These are phyloP conservation scores for Phaeophleospora eucalypticola DNA, from an alignment of 2,329 filamentous ascomycete genomes.

Conservation along the genomic window DNA sequence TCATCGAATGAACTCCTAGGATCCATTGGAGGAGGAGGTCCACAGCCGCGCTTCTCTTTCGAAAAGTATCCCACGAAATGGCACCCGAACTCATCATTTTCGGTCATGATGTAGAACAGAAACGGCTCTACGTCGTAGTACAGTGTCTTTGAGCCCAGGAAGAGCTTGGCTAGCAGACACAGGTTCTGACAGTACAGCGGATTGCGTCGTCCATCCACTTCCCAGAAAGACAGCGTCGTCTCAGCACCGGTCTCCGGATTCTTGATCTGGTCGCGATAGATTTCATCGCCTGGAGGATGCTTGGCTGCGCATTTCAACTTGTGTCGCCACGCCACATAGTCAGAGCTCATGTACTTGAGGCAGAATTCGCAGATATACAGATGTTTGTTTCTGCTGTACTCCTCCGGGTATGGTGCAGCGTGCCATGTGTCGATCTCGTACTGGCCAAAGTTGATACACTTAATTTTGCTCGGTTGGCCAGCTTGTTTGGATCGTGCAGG, in stretches of 20 bases:
- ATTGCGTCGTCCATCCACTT: conserved; percentile 94
- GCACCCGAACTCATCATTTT: conserved; percentile 85
- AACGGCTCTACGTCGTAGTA: conserved; percentile 99
- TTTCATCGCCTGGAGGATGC: conserved; percentile 94
- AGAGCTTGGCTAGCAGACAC: conserved; percentile 91
- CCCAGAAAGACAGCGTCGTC: conserved; percentile 70
- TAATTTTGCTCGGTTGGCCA: conserved; percentile 92
- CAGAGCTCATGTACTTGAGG: conserved; percentile 98
- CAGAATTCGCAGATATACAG: conserved; percentile 99
- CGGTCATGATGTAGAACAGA: conserved; percentile 93
- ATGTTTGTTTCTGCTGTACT: conserved; percentile 93
- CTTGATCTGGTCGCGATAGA: conserved; percentile 84
- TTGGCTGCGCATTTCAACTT: conserved; percentile 93
- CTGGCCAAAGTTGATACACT: conserved; percentile 96
- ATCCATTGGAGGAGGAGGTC: conserved; percentile 65
- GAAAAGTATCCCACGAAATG: conserved; percentile 99
- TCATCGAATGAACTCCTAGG: conserved; percentile 27
- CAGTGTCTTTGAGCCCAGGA: conserved; percentile 95
- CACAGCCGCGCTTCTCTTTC: conserved; percentile 75
- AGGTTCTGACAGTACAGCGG: conserved; percentile 98
- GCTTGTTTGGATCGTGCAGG: conserved; percentile 58
- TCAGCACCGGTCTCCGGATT: conserved; percentile 33
- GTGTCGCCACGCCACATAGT: conserved; percentile 96
- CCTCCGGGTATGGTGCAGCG: conserved; percentile 93
- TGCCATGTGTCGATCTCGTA: conserved; percentile 99